A percentile compares a stretch with the other conserved stretches of the same genome.
Evolutionary conservation across 1,139 yeast genomes (phyloP).

Genomic region (Pichia sp.): DNA sequence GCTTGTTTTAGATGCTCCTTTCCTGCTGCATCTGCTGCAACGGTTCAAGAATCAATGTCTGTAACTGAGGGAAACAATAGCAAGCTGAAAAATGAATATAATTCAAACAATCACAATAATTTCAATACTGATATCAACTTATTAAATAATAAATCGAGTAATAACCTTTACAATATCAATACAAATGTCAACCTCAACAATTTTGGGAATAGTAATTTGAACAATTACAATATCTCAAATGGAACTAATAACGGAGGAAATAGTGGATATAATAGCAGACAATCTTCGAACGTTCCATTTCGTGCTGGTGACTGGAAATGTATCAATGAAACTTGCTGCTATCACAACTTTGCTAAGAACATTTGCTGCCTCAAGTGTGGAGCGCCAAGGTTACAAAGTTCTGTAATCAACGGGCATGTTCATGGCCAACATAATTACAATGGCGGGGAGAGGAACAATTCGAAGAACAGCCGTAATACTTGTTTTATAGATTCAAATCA

Average conservation of each 20-base stretch:
- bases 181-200: not conserved
- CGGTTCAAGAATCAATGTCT: slow-evolving; percentile 50
- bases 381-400: slow-evolving; percentile 54
- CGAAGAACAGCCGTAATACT: not conserved
- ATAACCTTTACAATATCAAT: slow-evolving; percentile 3
- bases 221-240: slow-evolving; percentile 15
- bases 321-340: slow-evolving; percentile 65
- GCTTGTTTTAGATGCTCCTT: slow-evolving; percentile 91
- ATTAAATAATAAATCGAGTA: too few relatives aligned
- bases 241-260: slow-evolving; percentile 14
- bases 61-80: slow-evolving; percentile 11
- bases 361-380: slow-evolving; percentile 84
- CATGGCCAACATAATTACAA: slow-evolving; percentile 19
- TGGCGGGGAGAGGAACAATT: not conserved
- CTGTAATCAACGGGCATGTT: slow-evolving; percentile 28
- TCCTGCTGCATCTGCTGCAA: slow-evolving; percentile 70
- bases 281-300: slow-evolving; percentile 59
- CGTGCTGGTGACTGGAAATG: slow-evolving; percentile 98
- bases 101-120: slow-evolving; percentile 3
- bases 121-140: too few relatives aligned
- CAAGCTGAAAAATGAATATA: not conserved
- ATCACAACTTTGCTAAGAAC: slow-evolving; percentile 92
- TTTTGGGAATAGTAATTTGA: slow-evolving; percentile 9
- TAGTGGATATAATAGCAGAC: slow-evolving; percentile 15
- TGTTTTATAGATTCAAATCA: slow-evolving; percentile 6